A percentile compares a stretch with the other conserved stretches of the same genome.
phyloP scores from a whole-genome alignment of 768 basidiomycete species.

The Trametes cinnabarina region DNA sequence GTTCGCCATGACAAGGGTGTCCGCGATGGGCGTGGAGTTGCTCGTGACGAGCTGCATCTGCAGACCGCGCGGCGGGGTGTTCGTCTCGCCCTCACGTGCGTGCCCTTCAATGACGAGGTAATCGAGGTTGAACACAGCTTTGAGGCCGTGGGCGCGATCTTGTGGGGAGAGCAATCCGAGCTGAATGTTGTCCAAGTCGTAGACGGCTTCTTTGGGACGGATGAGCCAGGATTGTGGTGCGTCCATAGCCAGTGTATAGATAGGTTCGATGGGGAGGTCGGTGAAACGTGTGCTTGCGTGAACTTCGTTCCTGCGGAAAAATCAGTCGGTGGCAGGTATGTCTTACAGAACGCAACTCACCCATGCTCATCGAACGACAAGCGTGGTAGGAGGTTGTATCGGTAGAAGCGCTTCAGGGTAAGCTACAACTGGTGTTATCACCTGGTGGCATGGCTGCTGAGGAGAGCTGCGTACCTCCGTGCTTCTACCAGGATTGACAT shows the following conservation, averaged over 20 bases:
- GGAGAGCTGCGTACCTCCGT: conserved; percentile 52
- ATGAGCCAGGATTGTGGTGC: conserved; percentile 92
- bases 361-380: conserved; percentile 67
- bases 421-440: conserved; percentile 45
- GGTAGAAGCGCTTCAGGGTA: conserved; percentile 91
- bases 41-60: conserved; percentile 76
- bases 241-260: conserved; percentile 94
- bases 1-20: conserved; percentile 92
- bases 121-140: conserved; percentile 84
- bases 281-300: conserved; percentile 61
- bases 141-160: conserved; percentile 53
- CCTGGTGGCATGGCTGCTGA: neutral
- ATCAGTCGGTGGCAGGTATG: neutral
- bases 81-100: conserved; percentile 67
- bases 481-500: conserved; percentile 69
- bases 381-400: conserved; percentile 60
- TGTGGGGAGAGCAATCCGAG: conserved; percentile 60
- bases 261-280: conserved; percentile 77
- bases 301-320: conserved; percentile 49
- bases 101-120: conserved; percentile 94
- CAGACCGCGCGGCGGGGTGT: conserved; percentile 80
- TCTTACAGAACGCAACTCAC: conserved; percentile 39
- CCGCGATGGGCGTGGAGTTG: conserved; percentile 53
- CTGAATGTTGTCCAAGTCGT: conserved; percentile 96
- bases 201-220: conserved; percentile 80